Conservation (phyloP, 768 basidiomycete species). For the Symmetrospora coprosmae region DNA sequence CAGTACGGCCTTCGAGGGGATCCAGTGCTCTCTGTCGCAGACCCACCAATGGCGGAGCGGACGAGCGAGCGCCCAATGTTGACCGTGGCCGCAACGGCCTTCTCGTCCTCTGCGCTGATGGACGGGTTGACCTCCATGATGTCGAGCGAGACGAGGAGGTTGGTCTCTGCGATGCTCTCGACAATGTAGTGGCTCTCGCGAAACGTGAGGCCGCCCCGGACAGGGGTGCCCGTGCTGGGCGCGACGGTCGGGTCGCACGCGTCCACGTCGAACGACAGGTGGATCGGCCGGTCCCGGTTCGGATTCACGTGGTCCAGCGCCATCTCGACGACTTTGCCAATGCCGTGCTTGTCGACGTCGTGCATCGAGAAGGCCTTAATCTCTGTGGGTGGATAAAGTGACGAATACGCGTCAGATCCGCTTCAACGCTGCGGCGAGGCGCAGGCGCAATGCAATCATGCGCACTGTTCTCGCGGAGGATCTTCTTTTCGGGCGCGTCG, state of each 20-base stretch:
- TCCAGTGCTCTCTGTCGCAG: too few relatives aligned
- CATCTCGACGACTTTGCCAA: slow-evolving; percentile 78
- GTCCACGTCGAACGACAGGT: slow-evolving; percentile 82
- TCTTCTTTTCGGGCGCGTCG: slow-evolving; percentile 71
- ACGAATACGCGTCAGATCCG: neutral
- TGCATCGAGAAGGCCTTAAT: slow-evolving; percentile 85
- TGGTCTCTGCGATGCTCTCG: slow-evolving; percentile 82
- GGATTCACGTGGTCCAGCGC: slow-evolving; percentile 89
- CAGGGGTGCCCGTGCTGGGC: slow-evolving; percentile 70
- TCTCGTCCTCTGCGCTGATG: slow-evolving; percentile 49
- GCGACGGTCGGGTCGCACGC: slow-evolving; percentile 70
- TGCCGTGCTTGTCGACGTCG: slow-evolving; percentile 49
- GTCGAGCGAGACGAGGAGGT: slow-evolving; percentile 77
- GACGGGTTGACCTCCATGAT: slow-evolving; percentile 99
- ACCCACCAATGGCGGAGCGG: slow-evolving; percentile 63
- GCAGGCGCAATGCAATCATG: too few relatives aligned
- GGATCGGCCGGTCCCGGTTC: slow-evolving; percentile 65
- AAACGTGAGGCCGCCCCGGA: slow-evolving; percentile 83
- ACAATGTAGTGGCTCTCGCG: slow-evolving; percentile 97
- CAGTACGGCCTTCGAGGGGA: too few relatives aligned
- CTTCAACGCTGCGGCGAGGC: neutral
- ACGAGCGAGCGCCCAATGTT: slow-evolving; percentile 77
- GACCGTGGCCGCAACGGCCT: slow-evolving; percentile 70
- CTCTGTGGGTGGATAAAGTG: slow-evolving; percentile 37
- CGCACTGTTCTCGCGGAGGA: slow-evolving; percentile 54